Percentiles rank a stretch among this genome's conserved stretches.
Conservation (phyloP, 257 asterid genomes). For the Plantago major region DNA sequence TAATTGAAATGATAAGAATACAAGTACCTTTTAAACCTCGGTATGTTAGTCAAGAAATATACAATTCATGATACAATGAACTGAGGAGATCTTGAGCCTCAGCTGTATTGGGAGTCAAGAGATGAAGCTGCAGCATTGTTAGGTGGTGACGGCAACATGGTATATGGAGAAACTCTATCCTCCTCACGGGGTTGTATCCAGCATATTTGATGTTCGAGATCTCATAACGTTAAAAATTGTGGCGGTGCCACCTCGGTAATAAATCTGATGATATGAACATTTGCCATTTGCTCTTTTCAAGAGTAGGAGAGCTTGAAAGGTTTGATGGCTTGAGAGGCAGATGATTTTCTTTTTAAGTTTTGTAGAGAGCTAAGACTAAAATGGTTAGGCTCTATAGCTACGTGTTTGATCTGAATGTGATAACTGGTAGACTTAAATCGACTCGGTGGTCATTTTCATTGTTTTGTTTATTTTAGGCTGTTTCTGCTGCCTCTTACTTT, state of each 20-base stretch:
- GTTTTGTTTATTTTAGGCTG: slow-evolving; percentile 24
- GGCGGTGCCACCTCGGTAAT: slow-evolving; percentile 59
- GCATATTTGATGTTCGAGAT: slow-evolving; percentile 42
- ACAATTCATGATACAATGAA: too few relatives aligned
- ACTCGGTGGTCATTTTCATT: slow-evolving; percentile 21
- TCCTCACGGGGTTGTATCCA: slow-evolving; percentile 71
- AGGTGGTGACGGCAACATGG: background rate
- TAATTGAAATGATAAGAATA: too few relatives aligned
- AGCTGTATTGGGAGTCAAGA: background rate
- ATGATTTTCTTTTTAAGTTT: background rate
- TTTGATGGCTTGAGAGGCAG: background rate
- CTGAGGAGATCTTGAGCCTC: background rate
- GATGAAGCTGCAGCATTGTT: background rate
- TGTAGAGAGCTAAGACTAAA: slow-evolving; percentile 3
- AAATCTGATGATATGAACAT: slow-evolving; percentile 45
- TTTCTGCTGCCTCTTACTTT: slow-evolving; percentile 43
- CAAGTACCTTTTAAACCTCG: too few relatives aligned
- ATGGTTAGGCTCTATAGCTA: slow-evolving; percentile 26
- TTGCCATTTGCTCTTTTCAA: slow-evolving; percentile 35
- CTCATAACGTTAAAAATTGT: slow-evolving; percentile 44
- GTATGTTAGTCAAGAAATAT: too few relatives aligned
- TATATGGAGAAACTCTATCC: slow-evolving; percentile 34
- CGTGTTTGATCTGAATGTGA: background rate
- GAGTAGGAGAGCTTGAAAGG: background rate
- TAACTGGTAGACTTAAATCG: slow-evolving; percentile 17